Percentiles rank a stretch among this genome's conserved stretches.
These are phyloP conservation scores for Trichoderma polysporum DNA, from an alignment of 2,329 filamentous ascomycete species.

Conservation along the genomic window DNA sequence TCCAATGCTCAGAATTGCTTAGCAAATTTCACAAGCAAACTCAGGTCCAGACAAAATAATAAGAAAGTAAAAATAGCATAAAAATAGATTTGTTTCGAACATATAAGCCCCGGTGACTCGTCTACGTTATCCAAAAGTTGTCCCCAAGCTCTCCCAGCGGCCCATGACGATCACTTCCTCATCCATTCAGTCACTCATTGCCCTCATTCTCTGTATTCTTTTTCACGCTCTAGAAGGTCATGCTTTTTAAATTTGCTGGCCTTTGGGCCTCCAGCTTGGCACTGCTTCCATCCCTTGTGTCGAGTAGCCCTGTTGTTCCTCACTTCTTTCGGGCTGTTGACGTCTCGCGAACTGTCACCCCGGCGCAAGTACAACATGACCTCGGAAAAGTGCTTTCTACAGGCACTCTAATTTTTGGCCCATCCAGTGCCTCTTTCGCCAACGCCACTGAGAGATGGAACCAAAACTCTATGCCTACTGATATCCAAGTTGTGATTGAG, in stretches of 20 bases:
- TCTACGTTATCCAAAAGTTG: neutral
- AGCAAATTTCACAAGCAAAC: neutral
- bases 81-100: neutral
- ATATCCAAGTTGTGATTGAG: conserved; percentile 3
- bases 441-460: conserved; percentile 1
- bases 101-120: neutral
- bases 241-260: neutral
- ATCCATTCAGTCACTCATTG: neutral
- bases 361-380: neutral
- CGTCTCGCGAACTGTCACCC: neutral
- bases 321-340: neutral
- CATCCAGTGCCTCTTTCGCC: neutral
- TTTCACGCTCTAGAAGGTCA: neutral
- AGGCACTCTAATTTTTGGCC: neutral
- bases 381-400: neutral
- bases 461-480: neutral
- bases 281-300: neutral
- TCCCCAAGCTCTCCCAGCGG: neutral
- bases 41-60: neutral
- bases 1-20: neutral
- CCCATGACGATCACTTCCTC: neutral
- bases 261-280: neutral
- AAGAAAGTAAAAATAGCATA: neutral
- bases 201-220: neutral
- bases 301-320: neutral